Conservation (phyloP, 1,284 basidiomycete species). For the Cutaneotrichosporon sp. region DNA sequence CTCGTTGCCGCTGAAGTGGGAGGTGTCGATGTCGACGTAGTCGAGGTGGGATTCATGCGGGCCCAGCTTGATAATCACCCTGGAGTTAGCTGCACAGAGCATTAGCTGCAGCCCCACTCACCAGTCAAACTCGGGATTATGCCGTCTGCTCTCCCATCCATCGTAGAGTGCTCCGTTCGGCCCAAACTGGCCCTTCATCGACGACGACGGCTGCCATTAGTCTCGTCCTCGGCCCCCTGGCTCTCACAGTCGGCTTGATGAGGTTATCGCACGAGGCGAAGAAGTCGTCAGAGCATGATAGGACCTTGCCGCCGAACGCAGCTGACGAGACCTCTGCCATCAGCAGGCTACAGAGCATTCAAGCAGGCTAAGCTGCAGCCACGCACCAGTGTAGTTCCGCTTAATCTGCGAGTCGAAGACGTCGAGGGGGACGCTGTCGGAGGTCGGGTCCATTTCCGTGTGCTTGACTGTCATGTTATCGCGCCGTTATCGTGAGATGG, state of each 20-base stretch:
- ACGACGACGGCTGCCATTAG: conserved; percentile 57
- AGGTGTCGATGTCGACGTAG: conserved; percentile 94
- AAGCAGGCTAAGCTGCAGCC: background rate
- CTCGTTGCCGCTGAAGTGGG: conserved; percentile 96
- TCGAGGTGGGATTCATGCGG: conserved; percentile 62
- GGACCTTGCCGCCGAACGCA: conserved; percentile 70
- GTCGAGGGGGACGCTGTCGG: conserved; percentile 52
- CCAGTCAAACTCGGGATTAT: conserved; percentile 84
- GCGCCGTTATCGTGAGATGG: background rate
- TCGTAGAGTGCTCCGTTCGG: conserved; percentile 91
- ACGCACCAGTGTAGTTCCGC: conserved; percentile 58
- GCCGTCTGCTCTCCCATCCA: conserved; percentile 89
- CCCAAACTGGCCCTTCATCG: conserved; percentile 88
- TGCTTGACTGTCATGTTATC: background rate
- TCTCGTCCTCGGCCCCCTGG: background rate
- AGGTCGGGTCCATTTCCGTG: background rate
- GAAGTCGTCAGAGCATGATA: conserved; percentile 88
- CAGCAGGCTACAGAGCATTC: background rate
- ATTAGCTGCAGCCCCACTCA: conserved; percentile 43
- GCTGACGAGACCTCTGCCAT: conserved; percentile 78
- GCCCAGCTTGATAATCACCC: conserved; percentile 87
- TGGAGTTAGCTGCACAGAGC: conserved; percentile 38
- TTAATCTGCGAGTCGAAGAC: conserved; percentile 58
- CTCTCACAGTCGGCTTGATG: conserved; percentile 64
- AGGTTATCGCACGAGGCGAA: conserved; percentile 82